Percentiles rank a stretch among this genome's conserved stretches.
phyloP scores from a whole-genome alignment of 345 rosid species.

The Adansonia digitata region DNA sequence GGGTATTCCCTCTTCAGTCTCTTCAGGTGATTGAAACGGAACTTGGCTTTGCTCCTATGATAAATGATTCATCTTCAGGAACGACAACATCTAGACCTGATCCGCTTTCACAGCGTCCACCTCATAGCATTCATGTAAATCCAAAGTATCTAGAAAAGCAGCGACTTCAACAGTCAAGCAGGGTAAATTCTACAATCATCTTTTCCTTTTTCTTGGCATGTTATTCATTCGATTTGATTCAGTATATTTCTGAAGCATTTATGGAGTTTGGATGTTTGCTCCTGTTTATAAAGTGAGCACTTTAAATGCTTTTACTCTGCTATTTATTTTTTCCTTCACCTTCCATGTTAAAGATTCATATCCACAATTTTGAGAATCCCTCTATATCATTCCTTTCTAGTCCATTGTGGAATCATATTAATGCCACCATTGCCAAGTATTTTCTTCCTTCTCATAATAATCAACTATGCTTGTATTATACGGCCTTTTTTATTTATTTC shows the following conservation, averaged over 20 bases:
- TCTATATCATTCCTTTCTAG: not conserved
- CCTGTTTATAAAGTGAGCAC: not conserved
- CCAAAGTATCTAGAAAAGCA: slow-evolving; percentile 94
- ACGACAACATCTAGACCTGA: slow-evolving; percentile 55
- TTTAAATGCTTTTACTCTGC: not conserved
- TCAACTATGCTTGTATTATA: not conserved
- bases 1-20: slow-evolving; percentile 76
- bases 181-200: slow-evolving; percentile 39
- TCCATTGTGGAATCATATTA: not conserved
- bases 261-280: not conserved
- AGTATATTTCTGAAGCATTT: not conserved
- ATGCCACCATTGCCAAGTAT: not conserved
- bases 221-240: not conserved
- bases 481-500: slow-evolving; percentile 14
- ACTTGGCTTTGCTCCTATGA: slow-evolving; percentile 66
- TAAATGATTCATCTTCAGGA: slow-evolving; percentile 61
- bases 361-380: not conserved
- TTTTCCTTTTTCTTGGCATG: not conserved
- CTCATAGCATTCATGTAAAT: slow-evolving; percentile 93
- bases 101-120: slow-evolving; percentile 65
- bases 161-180: slow-evolving; percentile 79
- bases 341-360: not conserved
- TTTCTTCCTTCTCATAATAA: not conserved
- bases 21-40: slow-evolving; percentile 85
- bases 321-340: not conserved